These are phyloP conservation scores for Teratosphaeria nubilosa DNA, from an alignment of 2,329 filamentous ascomycete genomes.

Conservation along the genomic window DNA sequence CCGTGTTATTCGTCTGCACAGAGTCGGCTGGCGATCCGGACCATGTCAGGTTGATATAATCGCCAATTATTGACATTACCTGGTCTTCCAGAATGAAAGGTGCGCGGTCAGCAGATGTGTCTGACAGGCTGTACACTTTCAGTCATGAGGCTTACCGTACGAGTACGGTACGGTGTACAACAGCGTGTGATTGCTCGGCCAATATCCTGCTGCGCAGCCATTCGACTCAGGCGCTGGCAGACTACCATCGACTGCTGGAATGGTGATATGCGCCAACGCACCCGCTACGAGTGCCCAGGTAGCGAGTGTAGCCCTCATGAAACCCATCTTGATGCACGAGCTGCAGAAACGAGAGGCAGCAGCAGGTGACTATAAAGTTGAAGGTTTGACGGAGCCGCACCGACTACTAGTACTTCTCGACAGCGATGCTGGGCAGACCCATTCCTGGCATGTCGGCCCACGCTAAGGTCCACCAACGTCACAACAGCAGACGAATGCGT, in stretches of 20 bases:
- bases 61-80: slow-evolving; percentile 12
- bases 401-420: not conserved
- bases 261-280: not conserved
- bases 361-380: not conserved
- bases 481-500: not conserved
- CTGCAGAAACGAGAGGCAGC: not conserved
- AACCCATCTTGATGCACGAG: not conserved
- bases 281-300: not conserved
- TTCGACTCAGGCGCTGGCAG: slow-evolving; percentile 1
- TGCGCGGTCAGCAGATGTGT: not conserved
- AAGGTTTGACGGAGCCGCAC: not conserved
- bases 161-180: slow-evolving; percentile 14
- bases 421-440: not conserved
- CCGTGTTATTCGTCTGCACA: slow-evolving; percentile 10
- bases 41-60: slow-evolving; percentile 15
- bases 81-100: slow-evolving; percentile 1
- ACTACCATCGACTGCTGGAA: slow-evolving; percentile 5
- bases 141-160: slow-evolving; percentile 3
- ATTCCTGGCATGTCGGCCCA: not conserved
- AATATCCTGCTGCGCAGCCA: slow-evolving; percentile 9
- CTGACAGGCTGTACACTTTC: not conserved
- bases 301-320: not conserved
- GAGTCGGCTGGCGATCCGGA: slow-evolving; percentile 6
- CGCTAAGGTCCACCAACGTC: not conserved
- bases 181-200: slow-evolving; percentile 7